Conservation (phyloP, 345 rosid species). For the Clarkia xantiana region DNA sequence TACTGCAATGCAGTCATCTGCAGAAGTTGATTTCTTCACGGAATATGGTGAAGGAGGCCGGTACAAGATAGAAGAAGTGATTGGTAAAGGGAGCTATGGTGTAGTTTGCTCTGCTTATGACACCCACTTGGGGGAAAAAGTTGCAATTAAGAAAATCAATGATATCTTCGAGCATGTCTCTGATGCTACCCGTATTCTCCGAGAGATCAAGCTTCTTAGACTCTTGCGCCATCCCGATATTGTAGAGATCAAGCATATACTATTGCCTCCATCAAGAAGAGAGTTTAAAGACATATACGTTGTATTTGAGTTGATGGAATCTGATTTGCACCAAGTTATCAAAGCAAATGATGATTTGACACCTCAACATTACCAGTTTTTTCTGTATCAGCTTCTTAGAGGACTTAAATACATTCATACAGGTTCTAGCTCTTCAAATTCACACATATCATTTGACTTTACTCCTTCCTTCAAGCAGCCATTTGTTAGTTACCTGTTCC, state of each 20-base stretch:
- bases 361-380: constrained; percentile 83
- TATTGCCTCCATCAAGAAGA: constrained; percentile 91
- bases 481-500: too few species aligned
- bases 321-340: too few species aligned
- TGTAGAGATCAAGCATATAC: constrained; percentile 85
- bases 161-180: constrained; percentile 89
- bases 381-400: constrained; percentile 85
- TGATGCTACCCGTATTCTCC: constrained; percentile 83
- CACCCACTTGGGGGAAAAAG: constrained; percentile 68
- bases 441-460: neutral
- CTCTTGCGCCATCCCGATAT: constrained; percentile 81
- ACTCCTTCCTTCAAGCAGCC: neutral
- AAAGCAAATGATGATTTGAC: too few species aligned
- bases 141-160: constrained; percentile 80
- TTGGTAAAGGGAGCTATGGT: constrained; percentile 92
- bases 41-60: constrained; percentile 89
- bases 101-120: constrained; percentile 85
- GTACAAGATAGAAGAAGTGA: constrained; percentile 78
- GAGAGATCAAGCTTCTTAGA: constrained; percentile 84
- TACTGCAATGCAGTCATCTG: constrained; percentile 42
- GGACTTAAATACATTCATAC: constrained; percentile 93
- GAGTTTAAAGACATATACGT: too few species aligned
- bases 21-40: constrained; percentile 75
- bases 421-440: constrained; percentile 26
- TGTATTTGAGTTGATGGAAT: too few species aligned